phyloP scores from a whole-genome alignment of 805 yeast species.

The Ogataea methylovora region DNA sequence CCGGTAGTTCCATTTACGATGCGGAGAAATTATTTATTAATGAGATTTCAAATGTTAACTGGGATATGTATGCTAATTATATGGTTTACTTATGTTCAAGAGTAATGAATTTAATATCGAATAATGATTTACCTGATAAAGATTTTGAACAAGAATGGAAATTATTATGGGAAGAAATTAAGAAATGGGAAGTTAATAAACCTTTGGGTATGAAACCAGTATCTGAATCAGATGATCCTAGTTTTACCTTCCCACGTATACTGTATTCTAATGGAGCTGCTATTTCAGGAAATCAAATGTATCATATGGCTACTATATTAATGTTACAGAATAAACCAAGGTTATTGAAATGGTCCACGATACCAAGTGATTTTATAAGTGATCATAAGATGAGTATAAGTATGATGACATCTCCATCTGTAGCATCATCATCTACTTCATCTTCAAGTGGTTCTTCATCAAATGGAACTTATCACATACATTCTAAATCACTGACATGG shows the following conservation, averaged over 20 bases:
- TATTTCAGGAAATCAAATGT: constrained; percentile 31
- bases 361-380: background rate
- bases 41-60: constrained; percentile 6
- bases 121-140: constrained; percentile 11
- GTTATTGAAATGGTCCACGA: constrained; percentile 13
- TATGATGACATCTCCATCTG: background rate
- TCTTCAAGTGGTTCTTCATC: background rate
- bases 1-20: constrained; percentile 13
- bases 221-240: constrained; percentile 20
- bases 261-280: constrained; percentile 33
- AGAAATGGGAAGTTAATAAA: constrained; percentile 24
- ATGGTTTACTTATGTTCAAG: constrained; percentile 30
- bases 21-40: constrained; percentile 15
- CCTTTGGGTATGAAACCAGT: constrained; percentile 29
- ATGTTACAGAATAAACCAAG: constrained; percentile 33
- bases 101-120: constrained; percentile 26
- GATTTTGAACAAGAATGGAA: constrained; percentile 30
- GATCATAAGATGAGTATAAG: background rate
- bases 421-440: background rate
- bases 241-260: constrained; percentile 28
- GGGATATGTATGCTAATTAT: constrained; percentile 32
- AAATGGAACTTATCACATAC: background rate
- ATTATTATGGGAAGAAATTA: constrained; percentile 29
- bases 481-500: constrained; percentile 19
- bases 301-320: constrained; percentile 32